These are phyloP conservation scores for Phaeosphaeria sp. DNA, from an alignment of 2,329 filamentous ascomycete genomes.

Conservation along the genomic window DNA sequence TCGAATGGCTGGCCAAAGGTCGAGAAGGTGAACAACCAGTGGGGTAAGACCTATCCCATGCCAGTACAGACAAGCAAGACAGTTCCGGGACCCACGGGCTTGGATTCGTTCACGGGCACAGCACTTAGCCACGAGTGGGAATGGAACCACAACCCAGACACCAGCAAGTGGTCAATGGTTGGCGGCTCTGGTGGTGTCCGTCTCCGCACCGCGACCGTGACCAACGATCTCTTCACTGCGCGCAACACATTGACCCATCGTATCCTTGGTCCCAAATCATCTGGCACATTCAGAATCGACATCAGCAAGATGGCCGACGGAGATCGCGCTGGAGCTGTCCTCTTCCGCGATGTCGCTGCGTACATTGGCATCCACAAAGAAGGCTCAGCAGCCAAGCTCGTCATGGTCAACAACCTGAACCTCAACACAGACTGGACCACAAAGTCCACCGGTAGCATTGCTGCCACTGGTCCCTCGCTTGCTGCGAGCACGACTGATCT, in stretches of 20 bases:
- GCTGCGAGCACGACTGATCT: constrained; percentile 28
- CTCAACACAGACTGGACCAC: constrained; percentile 48
- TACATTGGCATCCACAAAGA: constrained; percentile 60
- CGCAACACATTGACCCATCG: constrained; percentile 54
- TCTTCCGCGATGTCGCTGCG: constrained; percentile 61
- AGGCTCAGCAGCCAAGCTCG: constrained; percentile 44
- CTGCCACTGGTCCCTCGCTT: constrained; percentile 28
- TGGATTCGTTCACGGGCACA: constrained; percentile 56
- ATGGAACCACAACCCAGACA: constrained; percentile 69
- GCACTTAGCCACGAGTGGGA: constrained; percentile 60
- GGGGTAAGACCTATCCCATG: constrained; percentile 55
- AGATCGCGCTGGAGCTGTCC: constrained; percentile 60
- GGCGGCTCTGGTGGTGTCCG: constrained; percentile 51
- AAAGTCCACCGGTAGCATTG: constrained; percentile 36
- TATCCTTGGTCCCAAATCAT: constrained; percentile 50
- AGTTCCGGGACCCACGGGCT: constrained; percentile 46
- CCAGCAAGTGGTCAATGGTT: constrained; percentile 53
- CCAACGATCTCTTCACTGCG: constrained; percentile 56
- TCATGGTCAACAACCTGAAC: constrained; percentile 49
- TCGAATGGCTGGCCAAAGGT: constrained; percentile 61
- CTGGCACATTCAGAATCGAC: constrained; percentile 60
- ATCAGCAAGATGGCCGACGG: constrained; percentile 58
- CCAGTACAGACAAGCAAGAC: constrained; percentile 40
- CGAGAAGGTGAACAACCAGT: constrained; percentile 53
- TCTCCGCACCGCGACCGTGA: constrained; percentile 60